A percentile compares a stretch with the other conserved stretches of the same genome.
These are phyloP conservation scores for Arxiozyma bovina DNA, from an alignment of 1,139 yeast genomes.

Conservation along the genomic window DNA sequence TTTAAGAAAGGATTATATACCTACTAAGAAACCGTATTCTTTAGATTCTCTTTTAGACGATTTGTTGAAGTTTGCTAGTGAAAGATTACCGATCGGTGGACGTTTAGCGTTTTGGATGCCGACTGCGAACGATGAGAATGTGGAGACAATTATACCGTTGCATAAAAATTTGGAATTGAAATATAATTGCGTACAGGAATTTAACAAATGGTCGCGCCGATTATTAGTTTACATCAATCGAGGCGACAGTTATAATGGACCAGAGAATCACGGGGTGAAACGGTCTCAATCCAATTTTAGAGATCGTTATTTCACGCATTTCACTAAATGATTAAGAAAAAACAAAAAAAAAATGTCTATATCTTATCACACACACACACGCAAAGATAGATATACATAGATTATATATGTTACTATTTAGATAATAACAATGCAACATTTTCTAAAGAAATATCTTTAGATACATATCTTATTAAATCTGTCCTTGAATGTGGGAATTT, in stretches of 20 bases:
- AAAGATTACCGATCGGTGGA: constrained; percentile 63
- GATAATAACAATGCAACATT: constrained; percentile 50
- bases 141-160: constrained; percentile 64
- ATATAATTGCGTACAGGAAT: constrained; percentile 75
- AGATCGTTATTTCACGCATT: constrained; percentile 69
- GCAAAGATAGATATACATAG: background rate
- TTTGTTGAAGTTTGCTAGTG: constrained; percentile 61
- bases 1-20: constrained; percentile 73
- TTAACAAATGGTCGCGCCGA: constrained; percentile 88
- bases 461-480: constrained; percentile 52
- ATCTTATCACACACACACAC: too few species aligned
- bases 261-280: constrained; percentile 36
- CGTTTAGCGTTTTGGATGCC: constrained; percentile 98
- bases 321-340: constrained; percentile 27
- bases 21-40: constrained; percentile 87
- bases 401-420: background rate
- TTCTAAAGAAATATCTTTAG: constrained; percentile 53
- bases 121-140: constrained; percentile 79
- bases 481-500: constrained; percentile 34
- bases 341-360: background rate
- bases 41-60: constrained; percentile 70
- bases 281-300: constrained; percentile 49
- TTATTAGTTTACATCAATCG: constrained; percentile 70
- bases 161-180: constrained; percentile 64
- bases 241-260: constrained; percentile 51